A percentile compares a stretch with the other conserved stretches of the same genome.
Evolutionary conservation across 257 asterid species (phyloP).

Genomic region (Asclepias syriaca): DNA sequence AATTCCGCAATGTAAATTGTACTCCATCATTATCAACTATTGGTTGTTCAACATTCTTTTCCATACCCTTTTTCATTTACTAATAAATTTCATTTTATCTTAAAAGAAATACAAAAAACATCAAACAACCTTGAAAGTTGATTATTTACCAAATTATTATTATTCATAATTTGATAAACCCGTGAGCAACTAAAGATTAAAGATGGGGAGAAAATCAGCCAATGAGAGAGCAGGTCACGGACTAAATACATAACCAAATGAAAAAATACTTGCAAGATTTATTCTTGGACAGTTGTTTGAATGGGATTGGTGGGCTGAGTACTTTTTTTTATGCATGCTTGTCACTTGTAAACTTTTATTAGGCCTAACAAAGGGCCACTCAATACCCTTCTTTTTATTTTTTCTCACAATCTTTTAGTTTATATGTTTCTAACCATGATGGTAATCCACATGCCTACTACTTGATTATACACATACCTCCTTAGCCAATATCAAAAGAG

Average conservation of each 20-base stretch:
- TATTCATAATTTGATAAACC: constrained; percentile 17
- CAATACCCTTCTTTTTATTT: too few relatives aligned
- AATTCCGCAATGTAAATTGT: too few relatives aligned
- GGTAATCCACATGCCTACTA: constrained; percentile 49
- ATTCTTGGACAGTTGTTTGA: constrained; percentile 7
- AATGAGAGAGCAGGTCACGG: constrained; percentile 4
- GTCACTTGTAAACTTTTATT: constrained; percentile 18
- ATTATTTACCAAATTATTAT: background rate
- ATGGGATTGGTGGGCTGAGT: constrained; percentile 14
- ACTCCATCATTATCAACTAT: too few relatives aligned
- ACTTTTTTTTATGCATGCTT: background rate
- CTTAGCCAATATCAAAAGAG: constrained; percentile 12
- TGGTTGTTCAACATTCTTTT: too few relatives aligned
- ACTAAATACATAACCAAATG: background rate
- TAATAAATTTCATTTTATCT: too few relatives aligned
- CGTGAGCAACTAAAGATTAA: constrained; percentile 2
- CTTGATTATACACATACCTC: constrained; percentile 15
- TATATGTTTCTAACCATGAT: constrained; percentile 14
- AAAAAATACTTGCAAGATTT: background rate
- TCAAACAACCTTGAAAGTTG: background rate
- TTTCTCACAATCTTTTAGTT: too few relatives aligned
- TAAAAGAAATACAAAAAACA: too few relatives aligned
- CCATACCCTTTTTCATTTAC: too few relatives aligned
- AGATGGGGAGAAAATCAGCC: background rate
- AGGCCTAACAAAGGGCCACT: constrained; percentile 12